Evolutionary conservation across 176 grass and related monocot species (phyloP).

Genomic region (Paspalum notatum): DNA sequence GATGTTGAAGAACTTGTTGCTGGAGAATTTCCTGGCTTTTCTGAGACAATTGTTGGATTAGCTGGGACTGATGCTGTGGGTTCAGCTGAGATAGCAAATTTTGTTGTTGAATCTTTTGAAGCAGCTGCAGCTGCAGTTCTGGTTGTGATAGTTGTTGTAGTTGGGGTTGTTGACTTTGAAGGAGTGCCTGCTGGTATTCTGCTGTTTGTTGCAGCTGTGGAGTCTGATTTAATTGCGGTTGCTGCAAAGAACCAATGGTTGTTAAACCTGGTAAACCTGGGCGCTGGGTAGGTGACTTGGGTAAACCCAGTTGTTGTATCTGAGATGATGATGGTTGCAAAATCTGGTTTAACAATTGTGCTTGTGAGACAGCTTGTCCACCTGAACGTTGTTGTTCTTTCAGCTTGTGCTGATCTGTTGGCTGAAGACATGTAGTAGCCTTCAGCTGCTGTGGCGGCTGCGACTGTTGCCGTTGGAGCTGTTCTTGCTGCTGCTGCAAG

Average conservation of each 20-base stretch:
- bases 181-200: constrained; percentile 77
- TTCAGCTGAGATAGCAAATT: constrained; percentile 86
- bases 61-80: constrained; percentile 72
- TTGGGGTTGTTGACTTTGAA: constrained; percentile 83
- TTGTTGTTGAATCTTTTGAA: constrained; percentile 96
- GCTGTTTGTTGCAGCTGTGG: constrained; percentile 64
- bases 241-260: constrained; percentile 53
- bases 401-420: constrained; percentile 56
- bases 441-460: constrained; percentile 59
- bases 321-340: constrained; percentile 75
- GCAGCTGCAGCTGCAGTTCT: constrained; percentile 85
- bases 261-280: constrained; percentile 44
- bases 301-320: constrained; percentile 70
- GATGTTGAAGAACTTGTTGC: constrained; percentile 74
- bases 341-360: constrained; percentile 64
- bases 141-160: constrained; percentile 75
- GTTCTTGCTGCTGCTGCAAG: constrained; percentile 69
- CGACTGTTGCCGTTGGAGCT: constrained; percentile 59
- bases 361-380: constrained; percentile 56
- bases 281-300: constrained; percentile 54
- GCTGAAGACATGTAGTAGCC: constrained; percentile 45
- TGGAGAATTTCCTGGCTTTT: constrained; percentile 74
- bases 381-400: constrained; percentile 53
- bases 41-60: constrained; percentile 73
- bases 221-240: constrained; percentile 49